These are phyloP conservation scores for Pleurotus tuber-regium DNA, from an alignment of 768 basidiomycete species.

Conservation along the genomic window DNA sequence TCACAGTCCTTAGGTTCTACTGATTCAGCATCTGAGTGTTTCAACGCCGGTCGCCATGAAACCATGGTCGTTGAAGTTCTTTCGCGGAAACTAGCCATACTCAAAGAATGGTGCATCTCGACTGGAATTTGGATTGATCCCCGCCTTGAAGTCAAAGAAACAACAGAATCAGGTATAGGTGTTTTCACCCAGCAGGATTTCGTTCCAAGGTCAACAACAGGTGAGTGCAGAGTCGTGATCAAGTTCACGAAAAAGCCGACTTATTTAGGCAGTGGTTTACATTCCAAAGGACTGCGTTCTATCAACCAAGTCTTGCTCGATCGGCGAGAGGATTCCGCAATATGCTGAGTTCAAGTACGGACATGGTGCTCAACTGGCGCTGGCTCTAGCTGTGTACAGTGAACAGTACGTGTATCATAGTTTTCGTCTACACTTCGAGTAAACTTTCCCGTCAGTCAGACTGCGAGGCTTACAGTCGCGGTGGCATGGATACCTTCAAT, in stretches of 20 bases:
- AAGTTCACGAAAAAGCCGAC: background rate
- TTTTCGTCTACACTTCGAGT: constrained; percentile 4
- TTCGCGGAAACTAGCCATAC: no score
- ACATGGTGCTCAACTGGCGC: constrained; percentile 54
- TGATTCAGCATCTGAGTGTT: no score
- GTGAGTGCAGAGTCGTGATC: constrained; percentile 26
- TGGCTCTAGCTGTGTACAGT: constrained; percentile 60
- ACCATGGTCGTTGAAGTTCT: no score
- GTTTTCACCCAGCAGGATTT: constrained; percentile 30
- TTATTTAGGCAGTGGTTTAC: constrained; percentile 47
- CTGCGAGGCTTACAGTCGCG: constrained; percentile 45
- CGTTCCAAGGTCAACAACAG: constrained; percentile 32
- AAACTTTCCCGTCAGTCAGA: constrained; percentile 31
- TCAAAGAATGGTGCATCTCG: background rate
- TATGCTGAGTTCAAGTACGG: constrained; percentile 42
- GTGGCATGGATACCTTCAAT: constrained; percentile 68
- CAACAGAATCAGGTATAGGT: constrained; percentile 27
- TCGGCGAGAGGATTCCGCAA: constrained; percentile 40
- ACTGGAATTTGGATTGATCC: constrained; percentile 42
- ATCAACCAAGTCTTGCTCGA: constrained; percentile 54
- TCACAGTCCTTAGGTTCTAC: no score
- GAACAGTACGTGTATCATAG: constrained; percentile 48
- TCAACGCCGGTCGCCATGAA: no score
- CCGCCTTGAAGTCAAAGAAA: constrained; percentile 32
- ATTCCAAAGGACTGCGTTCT: constrained; percentile 65